A percentile compares a stretch with the other conserved stretches of the same genome.
These are phyloP conservation scores for Mallotus repandus DNA, from an alignment of 441 rosid genomes.

Conservation along the genomic window DNA sequence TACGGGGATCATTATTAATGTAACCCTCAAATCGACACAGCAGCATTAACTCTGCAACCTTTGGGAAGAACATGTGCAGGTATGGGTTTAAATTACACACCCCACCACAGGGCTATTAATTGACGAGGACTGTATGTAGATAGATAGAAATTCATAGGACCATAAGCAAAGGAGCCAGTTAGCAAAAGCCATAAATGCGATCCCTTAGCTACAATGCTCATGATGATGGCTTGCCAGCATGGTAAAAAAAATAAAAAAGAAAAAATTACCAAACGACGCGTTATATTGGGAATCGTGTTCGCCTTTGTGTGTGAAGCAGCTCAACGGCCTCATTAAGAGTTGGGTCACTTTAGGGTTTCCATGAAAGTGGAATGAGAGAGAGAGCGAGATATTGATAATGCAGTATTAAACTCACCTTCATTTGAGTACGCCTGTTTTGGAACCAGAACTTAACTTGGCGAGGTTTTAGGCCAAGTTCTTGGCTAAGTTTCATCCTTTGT, in stretches of 20 bases:
- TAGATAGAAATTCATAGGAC: neutral
- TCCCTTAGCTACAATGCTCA: slow-evolving; percentile 15
- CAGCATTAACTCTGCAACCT: slow-evolving; percentile 26
- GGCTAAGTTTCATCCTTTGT: slow-evolving; percentile 78
- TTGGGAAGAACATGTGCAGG: slow-evolving; percentile 39
- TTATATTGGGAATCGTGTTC: slow-evolving; percentile 28
- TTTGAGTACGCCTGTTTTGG: slow-evolving; percentile 94
- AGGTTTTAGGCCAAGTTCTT: slow-evolving; percentile 85
- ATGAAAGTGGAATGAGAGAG: slow-evolving; percentile 7
- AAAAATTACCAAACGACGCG: slow-evolving; percentile 21
- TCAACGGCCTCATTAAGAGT: slow-evolving; percentile 17
- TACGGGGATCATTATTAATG: neutral
- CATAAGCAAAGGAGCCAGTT: slow-evolving; percentile 11
- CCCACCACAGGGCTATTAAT: slow-evolving; percentile 31
- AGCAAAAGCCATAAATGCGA: slow-evolving; percentile 31
- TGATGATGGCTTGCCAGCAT: slow-evolving; percentile 23
- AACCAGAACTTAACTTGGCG: slow-evolving; percentile 99
- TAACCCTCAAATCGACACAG: slow-evolving; percentile 10
- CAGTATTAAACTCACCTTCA: slow-evolving; percentile 55
- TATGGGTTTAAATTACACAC: slow-evolving; percentile 31
- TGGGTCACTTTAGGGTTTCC: slow-evolving; percentile 22
- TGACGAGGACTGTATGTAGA: slow-evolving; percentile 28
- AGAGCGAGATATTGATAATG: neutral
- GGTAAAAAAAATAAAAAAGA: neutral
- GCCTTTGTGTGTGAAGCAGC: neutral